Percentiles rank a stretch among this genome's conserved stretches.
Evolutionary conservation across 192 early-diverging fungal species (phyloP).

Genomic region (Chytriomyces confervae): DNA sequence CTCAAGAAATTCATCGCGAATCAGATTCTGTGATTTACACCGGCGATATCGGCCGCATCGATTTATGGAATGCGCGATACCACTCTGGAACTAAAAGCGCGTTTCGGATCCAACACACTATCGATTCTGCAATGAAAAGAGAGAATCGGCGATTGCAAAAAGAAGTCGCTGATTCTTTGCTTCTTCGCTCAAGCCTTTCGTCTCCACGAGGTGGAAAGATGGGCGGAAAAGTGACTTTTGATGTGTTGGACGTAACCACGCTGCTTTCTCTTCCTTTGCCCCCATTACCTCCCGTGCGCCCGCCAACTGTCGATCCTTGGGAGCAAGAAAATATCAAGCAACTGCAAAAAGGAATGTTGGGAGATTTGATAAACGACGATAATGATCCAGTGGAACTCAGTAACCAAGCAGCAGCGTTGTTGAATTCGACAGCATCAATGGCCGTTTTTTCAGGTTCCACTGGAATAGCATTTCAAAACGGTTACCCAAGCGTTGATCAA

Average conservation of each 20-base stretch:
- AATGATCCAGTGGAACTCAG: background rate
- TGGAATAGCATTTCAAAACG: background rate
- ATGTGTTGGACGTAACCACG: conserved; percentile 25
- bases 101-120: conserved; percentile 20
- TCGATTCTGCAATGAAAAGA: background rate
- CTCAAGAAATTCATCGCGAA: background rate
- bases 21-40: conserved; percentile 13
- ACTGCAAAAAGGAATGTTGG: no score
- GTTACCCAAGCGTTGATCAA: background rate
- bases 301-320: conserved; percentile 26
- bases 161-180: background rate
- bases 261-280: conserved; percentile 25
- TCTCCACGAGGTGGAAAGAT: background rate
- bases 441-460: background rate
- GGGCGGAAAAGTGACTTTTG: conserved; percentile 22
- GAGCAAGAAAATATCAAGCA: no score
- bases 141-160: conserved; percentile 5
- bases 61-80: conserved; percentile 28
- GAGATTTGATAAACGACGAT: background rate
- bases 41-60: conserved; percentile 12
- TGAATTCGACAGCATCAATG: conserved; percentile 5
- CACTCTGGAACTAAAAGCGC: conserved; percentile 24
- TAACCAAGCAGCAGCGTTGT: conserved; percentile 10
- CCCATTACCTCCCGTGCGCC: conserved; percentile 11
- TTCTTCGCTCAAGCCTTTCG: background rate